These are phyloP conservation scores for Coemansia nantahalensis DNA, from an alignment of 192 early-diverging fungal species.

Conservation along the genomic window DNA sequence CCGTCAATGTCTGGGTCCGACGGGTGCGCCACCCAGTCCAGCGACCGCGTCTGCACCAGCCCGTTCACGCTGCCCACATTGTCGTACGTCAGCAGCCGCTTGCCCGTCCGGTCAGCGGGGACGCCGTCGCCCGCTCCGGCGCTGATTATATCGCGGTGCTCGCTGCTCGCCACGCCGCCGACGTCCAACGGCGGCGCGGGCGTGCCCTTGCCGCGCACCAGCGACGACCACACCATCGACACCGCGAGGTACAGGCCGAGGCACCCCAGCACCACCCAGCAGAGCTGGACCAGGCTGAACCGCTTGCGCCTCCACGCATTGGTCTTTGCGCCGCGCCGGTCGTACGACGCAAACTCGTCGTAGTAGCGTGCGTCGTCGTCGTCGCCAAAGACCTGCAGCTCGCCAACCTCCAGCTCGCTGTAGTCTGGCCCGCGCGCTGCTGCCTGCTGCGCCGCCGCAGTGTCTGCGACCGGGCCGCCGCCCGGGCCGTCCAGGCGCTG, in stretches of 20 bases:
- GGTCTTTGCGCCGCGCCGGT: constrained; percentile 24
- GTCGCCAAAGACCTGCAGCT: constrained; percentile 28
- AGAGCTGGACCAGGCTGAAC: constrained; percentile 33
- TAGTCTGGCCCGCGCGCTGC: constrained; percentile 16
- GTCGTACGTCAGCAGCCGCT: constrained; percentile 44
- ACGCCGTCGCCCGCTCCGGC: neutral
- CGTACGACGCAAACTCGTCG: constrained; percentile 39
- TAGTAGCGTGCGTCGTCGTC: constrained; percentile 44
- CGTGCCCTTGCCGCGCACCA: neutral
- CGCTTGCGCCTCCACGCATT: constrained; percentile 39
- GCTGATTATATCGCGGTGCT: neutral
- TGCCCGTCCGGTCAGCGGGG: constrained; percentile 25
- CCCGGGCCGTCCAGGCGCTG: constrained; percentile 8
- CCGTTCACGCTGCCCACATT: constrained; percentile 23
- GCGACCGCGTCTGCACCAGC: constrained; percentile 23
- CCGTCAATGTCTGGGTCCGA: constrained; percentile 38
- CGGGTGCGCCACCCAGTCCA: constrained; percentile 49
- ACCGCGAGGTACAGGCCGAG: constrained; percentile 25
- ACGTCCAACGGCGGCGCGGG: neutral
- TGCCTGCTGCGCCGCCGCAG: neutral
- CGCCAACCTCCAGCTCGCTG: constrained; percentile 32
- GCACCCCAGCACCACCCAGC: constrained; percentile 27
- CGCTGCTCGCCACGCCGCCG: too few species aligned
- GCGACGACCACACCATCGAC: constrained; percentile 18
- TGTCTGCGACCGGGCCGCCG: neutral